These are phyloP conservation scores for Beta lomatogona DNA, from an alignment of 179 eudicot genomes.

Conservation along the genomic window DNA sequence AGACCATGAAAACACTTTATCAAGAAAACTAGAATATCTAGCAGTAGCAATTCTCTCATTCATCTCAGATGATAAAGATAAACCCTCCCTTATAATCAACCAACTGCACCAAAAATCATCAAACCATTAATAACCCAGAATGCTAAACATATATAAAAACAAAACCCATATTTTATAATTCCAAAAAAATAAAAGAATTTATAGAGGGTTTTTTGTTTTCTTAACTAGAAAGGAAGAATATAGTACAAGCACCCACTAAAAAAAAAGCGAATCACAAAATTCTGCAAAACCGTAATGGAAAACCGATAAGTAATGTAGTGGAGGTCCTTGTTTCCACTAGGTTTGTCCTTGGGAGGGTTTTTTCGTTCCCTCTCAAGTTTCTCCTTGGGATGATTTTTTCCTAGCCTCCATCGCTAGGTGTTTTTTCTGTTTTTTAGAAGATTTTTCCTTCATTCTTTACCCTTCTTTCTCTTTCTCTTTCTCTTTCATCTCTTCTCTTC, in stretches of 20 bases:
- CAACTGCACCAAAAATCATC: conserved; percentile 24
- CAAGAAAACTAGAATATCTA: conserved; percentile 30
- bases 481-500: no score
- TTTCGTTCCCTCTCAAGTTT: no score
- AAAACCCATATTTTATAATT: neutral
- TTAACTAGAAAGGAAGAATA: neutral
- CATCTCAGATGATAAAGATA: neutral
- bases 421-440: no score
- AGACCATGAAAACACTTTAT: conserved; percentile 65
- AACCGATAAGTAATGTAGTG: conserved; percentile 27
- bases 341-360: no score
- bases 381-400: no score
- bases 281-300: neutral
- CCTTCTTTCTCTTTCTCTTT: no score
- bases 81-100: conserved; percentile 16
- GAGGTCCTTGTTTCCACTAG: no score
- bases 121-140: neutral
- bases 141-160: neutral
- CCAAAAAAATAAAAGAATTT: neutral
- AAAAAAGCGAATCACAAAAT: neutral
- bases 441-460: no score
- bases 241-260: conserved; percentile 22
- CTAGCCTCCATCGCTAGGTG: no score
- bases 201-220: neutral
- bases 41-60: conserved; percentile 13